phyloP scores from a whole-genome alignment of 176 grass and related monocot species.

The Phoenix dactylifera region DNA sequence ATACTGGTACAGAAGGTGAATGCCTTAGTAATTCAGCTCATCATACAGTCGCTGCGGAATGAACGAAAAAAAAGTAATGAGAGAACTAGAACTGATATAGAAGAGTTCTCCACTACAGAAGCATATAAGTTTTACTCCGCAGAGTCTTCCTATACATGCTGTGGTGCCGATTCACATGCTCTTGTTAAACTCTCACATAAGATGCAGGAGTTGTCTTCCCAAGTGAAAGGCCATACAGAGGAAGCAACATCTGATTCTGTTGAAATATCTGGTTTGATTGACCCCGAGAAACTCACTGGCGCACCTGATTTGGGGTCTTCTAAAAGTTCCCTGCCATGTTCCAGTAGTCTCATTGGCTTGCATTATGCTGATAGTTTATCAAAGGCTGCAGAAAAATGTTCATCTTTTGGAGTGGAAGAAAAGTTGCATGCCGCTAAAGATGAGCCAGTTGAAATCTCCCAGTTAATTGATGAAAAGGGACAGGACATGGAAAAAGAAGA shows the following conservation, averaged over 20 bases:
- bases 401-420: slow-evolving; percentile 12
- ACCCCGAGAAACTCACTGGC: not conserved
- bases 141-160: not conserved
- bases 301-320: not conserved
- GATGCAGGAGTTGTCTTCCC: not conserved
- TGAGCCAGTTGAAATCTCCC: slow-evolving; percentile 6
- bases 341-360: not conserved
- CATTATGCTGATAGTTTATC: slow-evolving; percentile 6
- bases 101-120: not conserved
- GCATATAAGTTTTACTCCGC: not conserved
- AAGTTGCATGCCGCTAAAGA: slow-evolving; percentile 9
- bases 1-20: too few species aligned
- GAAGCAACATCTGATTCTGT: not conserved
- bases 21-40: too few species aligned
- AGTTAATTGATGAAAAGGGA: slow-evolving; percentile 11
- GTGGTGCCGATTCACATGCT: not conserved
- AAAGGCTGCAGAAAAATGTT: not conserved
- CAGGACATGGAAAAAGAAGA: not conserved
- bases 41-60: too few species aligned
- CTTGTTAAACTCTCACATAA: not conserved
- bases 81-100: not conserved
- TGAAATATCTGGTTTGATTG: not conserved
- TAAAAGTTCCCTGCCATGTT: not conserved
- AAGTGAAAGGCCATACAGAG: not conserved
- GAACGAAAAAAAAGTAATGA: slow-evolving; percentile 1